phyloP scores from a whole-genome alignment of 2,329 filamentous ascomycete genomes.

The Colletotrichum zoysiae region DNA sequence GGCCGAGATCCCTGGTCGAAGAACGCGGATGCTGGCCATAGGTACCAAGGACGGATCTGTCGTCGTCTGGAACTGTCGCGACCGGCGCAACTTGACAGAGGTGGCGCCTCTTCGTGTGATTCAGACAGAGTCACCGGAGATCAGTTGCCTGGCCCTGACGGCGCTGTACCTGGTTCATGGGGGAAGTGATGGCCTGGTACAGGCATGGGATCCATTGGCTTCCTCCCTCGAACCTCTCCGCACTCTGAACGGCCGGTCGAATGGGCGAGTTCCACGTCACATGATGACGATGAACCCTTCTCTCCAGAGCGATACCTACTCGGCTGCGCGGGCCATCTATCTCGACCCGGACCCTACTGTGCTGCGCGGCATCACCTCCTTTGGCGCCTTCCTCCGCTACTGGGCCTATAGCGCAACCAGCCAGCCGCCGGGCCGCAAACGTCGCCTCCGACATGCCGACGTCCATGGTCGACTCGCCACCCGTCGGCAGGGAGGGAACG shows the following conservation, averaged over 20 bases:
- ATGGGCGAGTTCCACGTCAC: slow-evolving; percentile 83
- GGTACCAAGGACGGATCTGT: slow-evolving; percentile 85
- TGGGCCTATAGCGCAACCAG: slow-evolving; percentile 93
- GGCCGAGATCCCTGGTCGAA: slow-evolving; percentile 82
- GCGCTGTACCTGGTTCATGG: slow-evolving; percentile 92
- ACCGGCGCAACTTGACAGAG: slow-evolving; percentile 69
- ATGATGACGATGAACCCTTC: slow-evolving; percentile 66
- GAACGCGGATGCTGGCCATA: slow-evolving; percentile 82
- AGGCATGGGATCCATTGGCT: slow-evolving; percentile 95
- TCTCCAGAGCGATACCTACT: slow-evolving; percentile 78
- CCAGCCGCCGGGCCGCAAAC: slow-evolving; percentile 81
- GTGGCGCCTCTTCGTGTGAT: slow-evolving; percentile 83
- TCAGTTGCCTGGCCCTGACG: slow-evolving; percentile 85
- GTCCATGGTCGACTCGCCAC: slow-evolving; percentile 63
- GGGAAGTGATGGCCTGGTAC: slow-evolving; percentile 93
- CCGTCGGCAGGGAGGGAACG: slow-evolving; percentile 72
- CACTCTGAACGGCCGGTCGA: slow-evolving; percentile 88
- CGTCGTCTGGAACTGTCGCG: slow-evolving; percentile 87
- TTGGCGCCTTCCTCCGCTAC: slow-evolving; percentile 89
- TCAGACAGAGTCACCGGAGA: slow-evolving; percentile 89
- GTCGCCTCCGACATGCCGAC: slow-evolving; percentile 78
- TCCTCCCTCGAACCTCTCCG: slow-evolving; percentile 83
- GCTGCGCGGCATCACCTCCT: slow-evolving; percentile 86
- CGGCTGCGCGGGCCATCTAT: slow-evolving; percentile 84
- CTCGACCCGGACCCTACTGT: slow-evolving; percentile 90